Evolutionary conservation across 2,329 filamentous ascomycete species (phyloP), one percentile per base, ranked within the genome.

Genomic region (Ophiostoma novo-ulmi): DNA sequence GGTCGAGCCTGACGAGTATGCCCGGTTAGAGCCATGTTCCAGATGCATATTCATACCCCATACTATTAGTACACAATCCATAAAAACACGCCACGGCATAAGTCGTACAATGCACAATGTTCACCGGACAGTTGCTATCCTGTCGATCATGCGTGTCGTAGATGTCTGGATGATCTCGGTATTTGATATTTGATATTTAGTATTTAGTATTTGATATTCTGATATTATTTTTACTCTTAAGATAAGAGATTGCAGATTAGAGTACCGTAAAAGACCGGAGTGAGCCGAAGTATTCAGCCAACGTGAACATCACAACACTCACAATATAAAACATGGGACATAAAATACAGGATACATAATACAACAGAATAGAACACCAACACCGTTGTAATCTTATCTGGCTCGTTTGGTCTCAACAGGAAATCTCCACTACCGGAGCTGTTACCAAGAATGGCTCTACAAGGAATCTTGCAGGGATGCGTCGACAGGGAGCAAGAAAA

Each of bases 381-480:
- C 44, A 61, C 55, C 55, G 26, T 26, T 31, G 55, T 13, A 63
- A 63, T 63, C 58, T 55, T 55, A 55, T 55, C 52, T 55, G 52
- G 22, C 58, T 63, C 58, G 58, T 26, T 63, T 63, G 58, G 26
- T 26, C 58, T 35, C 26, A 22, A 63, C 7, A 35, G 58, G 58
- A 35, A 35, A 63, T 63, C 58, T 11, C 52, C 26, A 63, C 58
- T 31, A 26, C 58, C 58, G 58, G 58, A 63, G 58, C 58, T 63
- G 58, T 63, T 63, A 35, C 58, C 58, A 63, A 63, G 58, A 63
- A 63, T 63, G 58, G 58, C 26, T 35, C 58, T 58, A 20, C 44
- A 48, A 20, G 44, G 5, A 48, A 48, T 48, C 44, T 20, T 48
- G 44, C 44, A 48, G 44, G 44, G 44, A 48, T 48, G 17, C 31